Evolutionary conservation across 108 stramenopile genomes (phyloP), one percentile per base, ranked within the genome.

Genomic region (Fistulifera pelliculosa): DNA sequence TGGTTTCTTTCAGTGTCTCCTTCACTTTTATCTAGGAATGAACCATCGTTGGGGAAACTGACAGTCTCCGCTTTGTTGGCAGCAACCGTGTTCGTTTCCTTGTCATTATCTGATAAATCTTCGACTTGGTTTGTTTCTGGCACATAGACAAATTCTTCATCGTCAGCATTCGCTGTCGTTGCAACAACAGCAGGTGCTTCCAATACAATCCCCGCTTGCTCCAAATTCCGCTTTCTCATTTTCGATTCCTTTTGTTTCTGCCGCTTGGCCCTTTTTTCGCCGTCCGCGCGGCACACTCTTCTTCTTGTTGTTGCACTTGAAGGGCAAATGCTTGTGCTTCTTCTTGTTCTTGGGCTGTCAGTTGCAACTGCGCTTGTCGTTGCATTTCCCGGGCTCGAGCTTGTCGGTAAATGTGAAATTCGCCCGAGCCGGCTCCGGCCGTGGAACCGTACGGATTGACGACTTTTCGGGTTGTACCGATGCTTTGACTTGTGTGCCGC

Each of bases 321-420:
- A 28, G 38, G 24, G 63, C 59, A 67, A 76, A 83, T 49, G 80
- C 75, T 3, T 65, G 38, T 19, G 88, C 74, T 27, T 38, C 51
- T 40, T 54, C 54, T 31, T 41, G 35, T 51, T 76, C 73, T 45
- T 71, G 54, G 38, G 84, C 81, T 0, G 54, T 35, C 13, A 56
- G 73, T 47, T 87, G 67, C 16, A 94, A 63, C 1, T 60, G 24
- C 56, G 89, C 80, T 74, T 81, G 75, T 10, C 93, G 79, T 14
- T 62, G 73, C 68, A 70, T 69, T 71, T 94, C 93, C 12, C 87
- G 56, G 0, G 87, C 78, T 6, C 93, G 81, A 1, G 89, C 85
- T 53, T 90, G 90, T 15, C 93, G 85, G 59, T 94, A 94, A 38
- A 90, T 69, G 72, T 94, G 90, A 63, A 94, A 94, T 53, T 94